Base-by-base conservation (phyloP, 2,329 filamentous ascomycete species). In the Diaporthe ilicicola region DNA sequence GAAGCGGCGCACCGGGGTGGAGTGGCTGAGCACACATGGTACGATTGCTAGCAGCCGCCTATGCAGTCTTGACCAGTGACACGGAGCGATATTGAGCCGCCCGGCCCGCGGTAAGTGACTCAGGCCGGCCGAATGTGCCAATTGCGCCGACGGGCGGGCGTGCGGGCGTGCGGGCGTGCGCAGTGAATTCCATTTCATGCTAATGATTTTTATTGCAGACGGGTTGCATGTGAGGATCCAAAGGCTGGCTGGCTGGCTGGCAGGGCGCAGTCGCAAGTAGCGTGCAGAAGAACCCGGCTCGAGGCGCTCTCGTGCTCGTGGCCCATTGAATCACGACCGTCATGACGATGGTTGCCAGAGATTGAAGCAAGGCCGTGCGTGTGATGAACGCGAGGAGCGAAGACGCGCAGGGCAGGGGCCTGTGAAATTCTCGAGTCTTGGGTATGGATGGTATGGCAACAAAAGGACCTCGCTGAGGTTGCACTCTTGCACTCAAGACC, bases 41-140 rank as follows among this genome's bases (percentile, higher is more conserved):
- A 59, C 51, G 53, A 50, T 39, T 17, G 34, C n/a, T 56, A 59
- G 53, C 32, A 50, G 54, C 17, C 66, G 22, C 66, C 44, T 50
- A 37, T 64, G 59, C 59, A 50, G 44, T 37, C 42, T 64, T 64
- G 59, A 50, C 59, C 13, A 24, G 27, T 34, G n/a, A n/a, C 12
- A 64, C 59, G 66, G 66, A 68, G 53, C 39, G 66, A 68, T 39
- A 42, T 68, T 59, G 66, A 59, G 53, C 66, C 66, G 66, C 53
- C 42, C 17, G n/a, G 42, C n/a, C 56, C 39, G 27, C 7, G 39
- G 24, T 4, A 24, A 56, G 65, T 68, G 66, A 68, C 66, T 68
- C 66, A 68, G 66, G 53, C 66, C 66, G 66, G 27, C 53, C 50
- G 64, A 46, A 27, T 19, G 24, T 44, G 39, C 64, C 37, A 37